Evolutionary conservation across 371 early-diverging fungal species (phyloP).

Genomic region (Coemansia sp.): DNA sequence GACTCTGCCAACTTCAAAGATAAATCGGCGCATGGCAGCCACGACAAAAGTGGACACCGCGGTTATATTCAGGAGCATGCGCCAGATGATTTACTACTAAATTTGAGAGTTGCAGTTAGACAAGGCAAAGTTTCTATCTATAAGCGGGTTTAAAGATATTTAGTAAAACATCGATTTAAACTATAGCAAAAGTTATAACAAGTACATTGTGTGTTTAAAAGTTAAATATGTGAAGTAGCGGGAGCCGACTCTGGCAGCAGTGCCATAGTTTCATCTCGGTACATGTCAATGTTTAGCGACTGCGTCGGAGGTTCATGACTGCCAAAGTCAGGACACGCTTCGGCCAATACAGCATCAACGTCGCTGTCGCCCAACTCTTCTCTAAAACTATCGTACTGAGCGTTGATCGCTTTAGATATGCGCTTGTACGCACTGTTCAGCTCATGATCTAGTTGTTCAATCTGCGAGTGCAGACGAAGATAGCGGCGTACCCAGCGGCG

Average conservation of each 20-base stretch:
- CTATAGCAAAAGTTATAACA: neutral
- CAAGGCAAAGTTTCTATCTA: neutral
- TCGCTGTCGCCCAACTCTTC: constrained; percentile 20
- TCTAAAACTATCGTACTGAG: constrained; percentile 15
- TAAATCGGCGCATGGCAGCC: neutral
- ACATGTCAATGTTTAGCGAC: constrained; percentile 19
- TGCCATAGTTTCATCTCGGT: constrained; percentile 8
- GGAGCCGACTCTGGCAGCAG: neutral
- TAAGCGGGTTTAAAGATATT: neutral
- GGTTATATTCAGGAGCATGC: neutral
- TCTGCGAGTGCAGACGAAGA: constrained; percentile 17
- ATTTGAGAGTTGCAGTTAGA: constrained; percentile 1
- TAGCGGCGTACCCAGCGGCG: constrained; percentile 41
- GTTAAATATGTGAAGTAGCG: neutral
- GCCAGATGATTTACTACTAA: neutral
- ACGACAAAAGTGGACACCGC: neutral
- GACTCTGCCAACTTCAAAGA: neutral
- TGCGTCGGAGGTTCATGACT: neutral
- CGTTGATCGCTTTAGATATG: neutral
- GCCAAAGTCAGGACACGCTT: neutral
- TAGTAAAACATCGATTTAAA: no score
- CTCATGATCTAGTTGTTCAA: constrained; percentile 15
- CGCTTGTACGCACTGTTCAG: constrained; percentile 19
- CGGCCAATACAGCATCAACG: constrained; percentile 16
- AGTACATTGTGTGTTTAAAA: neutral